Base-by-base conservation (phyloP, 2,329 filamentous ascomycete species). In the Xylariaceae sp. region DNA sequence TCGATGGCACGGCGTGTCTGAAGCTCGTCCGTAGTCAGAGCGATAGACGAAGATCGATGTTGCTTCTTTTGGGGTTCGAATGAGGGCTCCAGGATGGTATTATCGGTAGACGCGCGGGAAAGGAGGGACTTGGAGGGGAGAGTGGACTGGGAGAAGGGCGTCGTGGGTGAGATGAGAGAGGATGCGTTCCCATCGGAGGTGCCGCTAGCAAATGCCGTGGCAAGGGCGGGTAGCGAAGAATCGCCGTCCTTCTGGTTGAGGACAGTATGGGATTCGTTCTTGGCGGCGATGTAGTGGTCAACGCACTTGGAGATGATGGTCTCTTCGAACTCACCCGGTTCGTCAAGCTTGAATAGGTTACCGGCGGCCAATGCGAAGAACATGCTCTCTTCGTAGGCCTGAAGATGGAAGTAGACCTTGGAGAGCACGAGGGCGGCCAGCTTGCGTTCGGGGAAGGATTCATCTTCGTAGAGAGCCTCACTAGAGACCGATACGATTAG, bases 301-400 rank as follows among this genome's bases (percentile, higher is more conserved):
- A 99, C 87, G 73, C 95, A 99, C 83, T 96, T 97, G 58, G 94
- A 94, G 75, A 98, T 93, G 78, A 99, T 98, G 55, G 95, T 99
- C 79, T 99, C 93, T 76, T 99, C 95, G 71, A 96, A 99, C 79
- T 99, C 95, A 76, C 92, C 90, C 49, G 91, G 89, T 52, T 88
- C 84, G 70, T 97, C 91, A 65, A 98, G 85, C 79, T 96, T 91
- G 82, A 99, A 97, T 46, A 96, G 87, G 73, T 97, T 91, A 59
- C 95, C 95, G 21, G 95, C 93, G 57, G 92, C 93, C 41, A 99
- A 86, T 63, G 95, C 95, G 76, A 99, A 98, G 49, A 91, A 90
- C 94, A 99, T 98, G 77, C 94, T 97, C 80, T 99, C 95, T 74
- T 97, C 95, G 81, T 99, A 99, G 75, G 95, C 95, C 78, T 97